These are phyloP conservation scores for Cucurbita argyrosperma DNA, from an alignment of 306 rosid species.

Conservation along the genomic window DNA sequence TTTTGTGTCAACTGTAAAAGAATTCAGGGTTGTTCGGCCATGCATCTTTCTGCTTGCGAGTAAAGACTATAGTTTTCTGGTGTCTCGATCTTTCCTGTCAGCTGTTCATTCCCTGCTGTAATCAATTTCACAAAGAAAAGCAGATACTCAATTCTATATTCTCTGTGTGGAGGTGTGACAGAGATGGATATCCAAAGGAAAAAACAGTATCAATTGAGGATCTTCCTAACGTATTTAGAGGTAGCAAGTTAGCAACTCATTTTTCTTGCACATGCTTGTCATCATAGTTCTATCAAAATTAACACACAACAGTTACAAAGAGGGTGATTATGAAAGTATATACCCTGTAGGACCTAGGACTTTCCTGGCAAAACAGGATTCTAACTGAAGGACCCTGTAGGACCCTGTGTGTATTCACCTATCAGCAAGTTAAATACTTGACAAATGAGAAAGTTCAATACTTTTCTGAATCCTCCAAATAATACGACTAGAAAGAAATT, in stretches of 20 bases:
- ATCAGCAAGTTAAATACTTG: not conserved
- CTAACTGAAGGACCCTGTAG: too few relatives aligned
- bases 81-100: conserved; percentile 58
- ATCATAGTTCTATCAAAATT: not conserved
- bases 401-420: not conserved
- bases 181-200: not conserved
- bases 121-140: not conserved
- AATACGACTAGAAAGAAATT: not conserved
- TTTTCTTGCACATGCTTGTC: not conserved
- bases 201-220: not conserved
- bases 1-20: not conserved
- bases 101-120: conserved; percentile 43
- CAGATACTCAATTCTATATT: not conserved
- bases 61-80: conserved; percentile 37
- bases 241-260: not conserved
- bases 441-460: not conserved
- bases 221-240: not conserved
- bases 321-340: not conserved
- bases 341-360: not conserved
- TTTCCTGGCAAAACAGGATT: not conserved
- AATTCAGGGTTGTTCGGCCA: conserved; percentile 32
- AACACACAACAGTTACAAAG: not conserved
- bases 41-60: conserved; percentile 41
- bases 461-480: not conserved
- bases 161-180: not conserved